Evolutionary conservation across 768 basidiomycete species (phyloP), one percentile per base, ranked within the genome.

Genomic region (Auriculariales sp.): DNA sequence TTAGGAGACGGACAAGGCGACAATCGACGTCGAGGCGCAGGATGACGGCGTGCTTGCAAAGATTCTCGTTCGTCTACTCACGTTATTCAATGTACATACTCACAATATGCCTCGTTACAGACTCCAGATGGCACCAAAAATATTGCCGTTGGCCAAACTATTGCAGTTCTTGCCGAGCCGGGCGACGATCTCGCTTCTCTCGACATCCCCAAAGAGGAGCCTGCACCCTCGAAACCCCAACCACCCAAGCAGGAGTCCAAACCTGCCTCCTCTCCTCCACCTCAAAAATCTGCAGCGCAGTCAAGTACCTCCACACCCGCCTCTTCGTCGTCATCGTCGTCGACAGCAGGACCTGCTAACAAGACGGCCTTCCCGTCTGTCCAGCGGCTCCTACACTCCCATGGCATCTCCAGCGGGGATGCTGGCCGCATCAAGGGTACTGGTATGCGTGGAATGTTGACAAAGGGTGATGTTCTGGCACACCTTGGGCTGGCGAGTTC

Each of bases 1-100:
- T 51, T 65, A 91, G 88, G 88, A 91, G 73, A 91, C 88, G 35
- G 88, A 91, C 72, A 90, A 90, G 65, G 87, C 94, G 14, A 93
- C 91, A 2, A 95, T 98, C 60, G 95, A 99, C 63, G 94, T 99
- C 5, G 95, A 99, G 67, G 92, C 95, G 12, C 93, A 93, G 66
- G 94, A 97, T 28, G 93, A 98, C 58, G 95, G 95, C 55, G 66
- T 98, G 14, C 66, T 99, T 61, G 93, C 84, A 49, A 97, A 89
- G 71, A 94, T 98, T 55, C 57, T 99, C 58, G 92, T 92, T 59
- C 48, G 83, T 68, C 10, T 33, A 32, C 34, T 28, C 33, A 42
- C 17, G 28, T 4, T 32, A 19, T 31, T 1, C 15, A 34, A 22
- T 3, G 30, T 28, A 52, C 46, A 28, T 15, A 22, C 9, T 25